Base-by-base conservation (phyloP, 2,329 filamentous ascomycete species). In the Pestalotiopsis sp. region DNA sequence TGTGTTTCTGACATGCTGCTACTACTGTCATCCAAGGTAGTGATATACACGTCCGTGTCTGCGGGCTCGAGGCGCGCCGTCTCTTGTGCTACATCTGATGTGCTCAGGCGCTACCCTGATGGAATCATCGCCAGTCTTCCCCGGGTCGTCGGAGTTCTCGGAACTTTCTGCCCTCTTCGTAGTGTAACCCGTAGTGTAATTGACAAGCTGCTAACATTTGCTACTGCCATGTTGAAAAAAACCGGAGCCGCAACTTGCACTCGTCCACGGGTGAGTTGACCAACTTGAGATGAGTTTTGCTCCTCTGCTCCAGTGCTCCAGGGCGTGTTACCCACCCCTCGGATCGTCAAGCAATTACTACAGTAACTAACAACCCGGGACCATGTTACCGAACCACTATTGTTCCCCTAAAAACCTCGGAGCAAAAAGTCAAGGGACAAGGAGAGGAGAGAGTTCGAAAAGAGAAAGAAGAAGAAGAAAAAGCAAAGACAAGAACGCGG, bases 261-360 rank as follows among this genome's bases (percentile, higher is more conserved):
- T 52, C 45, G 45, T 52, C 45, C 45, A 52, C 45, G 45, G 45
- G 45, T 52, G 45, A 52, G 45, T 52, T 52, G 45, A 49, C 13
- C 31, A 36, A 36, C 31, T 36, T 36, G 41, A 52, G 45, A 52
- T 52, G 45, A 52, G 45, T 52, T 52, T 27, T 59, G 59, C 20
- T 62, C 20, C 27, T 36, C 27, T 62, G 27, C 17, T 52, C 45
- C 31, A 36, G 31, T 36, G 31, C 31, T 36, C 31, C 31, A 11
- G 17, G 45, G 45, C 45, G 45, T 52, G 45, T 52, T 52, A 36
- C 59, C 59, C 59, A 39, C 59, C 59, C 38, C 27, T 62, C 59
- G 59, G 59, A 62, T 36, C 31, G 25, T 39, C 59, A 62, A 62
- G 59, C 59, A 31, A 39, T 12, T 38, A 39, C 25, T 31, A 27